Base-by-base conservation (phyloP, 176 grass and related monocot genomes). In the Ampelocalamus luodianensis region DNA sequence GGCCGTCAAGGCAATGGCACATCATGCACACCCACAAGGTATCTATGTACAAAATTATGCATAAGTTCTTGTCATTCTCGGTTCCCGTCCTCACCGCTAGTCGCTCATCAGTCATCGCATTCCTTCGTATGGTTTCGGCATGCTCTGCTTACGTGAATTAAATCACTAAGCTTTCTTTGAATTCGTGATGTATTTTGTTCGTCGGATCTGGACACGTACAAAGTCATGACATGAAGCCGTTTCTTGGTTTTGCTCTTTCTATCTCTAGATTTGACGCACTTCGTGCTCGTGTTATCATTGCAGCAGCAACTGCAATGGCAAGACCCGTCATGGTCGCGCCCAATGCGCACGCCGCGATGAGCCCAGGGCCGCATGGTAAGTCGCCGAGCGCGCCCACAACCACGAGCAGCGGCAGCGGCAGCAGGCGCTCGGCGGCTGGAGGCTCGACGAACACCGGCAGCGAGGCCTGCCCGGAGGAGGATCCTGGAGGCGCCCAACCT, bases 401-500 rank as follows among this genome's bases (percentile, higher is more conserved):
- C 32, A 34, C 32, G 76, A 80, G 66, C 79, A 79, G 80, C 74
- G 73, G 72, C 40, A 45, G 43, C 73, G 16, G 63, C 27, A 39
- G n/a, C 26, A 13, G 68, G 56, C 34, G 60, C 7, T 27, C 34
- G 36, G 60, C 22, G 0, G 2, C 22, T 22, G 15, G 9, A 38
- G 13, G 6, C 40, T 56, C 14, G 22, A 46, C 6, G 36, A 36
- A 1, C 23, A 50, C 2, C 3, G 50, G 22, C 23, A 8, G 24
- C 54, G 58, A 7, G 17, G 70, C 4, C 37, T 61, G 45, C 27
- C 61, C 69, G 37, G 93, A 92, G 46, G 16, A 79, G 65, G 85
- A 95, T 95, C 86, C 87, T 95, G 79, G 90, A 93, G 83, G 23
- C 58, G 29, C 90, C 93, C 0, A 87, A 95, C 84, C 79, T 95